phyloP scores from a whole-genome alignment of 75 land plant genomes.

The Selaginella tamariscina region DNA sequence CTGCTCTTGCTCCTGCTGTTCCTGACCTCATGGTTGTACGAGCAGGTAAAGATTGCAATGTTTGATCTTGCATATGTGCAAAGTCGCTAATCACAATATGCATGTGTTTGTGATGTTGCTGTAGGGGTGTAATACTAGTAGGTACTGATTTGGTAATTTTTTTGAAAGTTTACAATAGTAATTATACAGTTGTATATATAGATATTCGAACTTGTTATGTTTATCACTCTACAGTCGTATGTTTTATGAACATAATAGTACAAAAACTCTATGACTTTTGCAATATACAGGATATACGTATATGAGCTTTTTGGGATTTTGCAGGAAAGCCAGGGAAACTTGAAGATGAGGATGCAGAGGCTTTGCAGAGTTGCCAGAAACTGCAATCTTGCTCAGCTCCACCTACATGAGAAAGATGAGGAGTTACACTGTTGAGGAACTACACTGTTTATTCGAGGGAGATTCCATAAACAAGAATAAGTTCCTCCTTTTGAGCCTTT shows the following conservation, averaged over 20 bases:
- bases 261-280: constrained; percentile 52
- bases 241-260: background rate
- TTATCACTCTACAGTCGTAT: no score
- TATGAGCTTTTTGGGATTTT: constrained; percentile 40
- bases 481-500: background rate
- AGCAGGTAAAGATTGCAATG: background rate
- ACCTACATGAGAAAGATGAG: background rate
- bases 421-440: no score
- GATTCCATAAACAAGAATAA: background rate
- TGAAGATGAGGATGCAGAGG: background rate
- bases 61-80: background rate
- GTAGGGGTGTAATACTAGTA: no score
- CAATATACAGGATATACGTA: constrained; percentile 83
- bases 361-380: background rate
- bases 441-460: background rate
- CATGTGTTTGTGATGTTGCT: background rate
- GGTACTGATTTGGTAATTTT: background rate
- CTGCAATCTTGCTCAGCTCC: background rate
- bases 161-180: background rate
- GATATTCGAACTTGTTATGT: background rate
- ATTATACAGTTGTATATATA: background rate
- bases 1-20: background rate
- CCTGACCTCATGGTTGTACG: constrained; percentile 2
- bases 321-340: background rate
- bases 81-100: no score